phyloP scores from a whole-genome alignment of 805 yeast species.

The Schizosaccharomyces octosporus region DNA sequence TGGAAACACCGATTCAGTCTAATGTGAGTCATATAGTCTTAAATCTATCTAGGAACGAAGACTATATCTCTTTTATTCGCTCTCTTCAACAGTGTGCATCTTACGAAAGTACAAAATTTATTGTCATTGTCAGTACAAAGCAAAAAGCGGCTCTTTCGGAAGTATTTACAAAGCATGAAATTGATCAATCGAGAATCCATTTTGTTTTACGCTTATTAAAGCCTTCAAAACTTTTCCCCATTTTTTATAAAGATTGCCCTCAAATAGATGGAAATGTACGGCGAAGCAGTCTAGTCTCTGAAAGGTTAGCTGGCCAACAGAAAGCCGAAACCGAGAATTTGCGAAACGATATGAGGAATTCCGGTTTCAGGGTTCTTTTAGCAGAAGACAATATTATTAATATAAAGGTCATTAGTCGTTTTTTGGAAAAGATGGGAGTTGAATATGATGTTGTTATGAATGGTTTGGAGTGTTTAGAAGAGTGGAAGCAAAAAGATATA shows the following conservation, averaged over 20 bases:
- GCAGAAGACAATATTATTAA: conserved; percentile 81
- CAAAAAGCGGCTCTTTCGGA: conserved; percentile 9
- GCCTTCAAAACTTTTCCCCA: conserved; percentile 2
- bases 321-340: conserved; percentile 9
- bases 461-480: conserved; percentile 13
- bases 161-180: background rate
- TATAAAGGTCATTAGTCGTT: conserved; percentile 53
- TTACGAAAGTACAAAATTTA: conserved; percentile 5
- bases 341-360: conserved; percentile 4
- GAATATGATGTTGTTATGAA: conserved; percentile 12
- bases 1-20: background rate
- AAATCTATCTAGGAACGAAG: conserved; percentile 9
- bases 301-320: conserved; percentile 6
- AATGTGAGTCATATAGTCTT: conserved; percentile 13
- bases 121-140: conserved; percentile 9
- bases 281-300: conserved; percentile 9
- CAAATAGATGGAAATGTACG: conserved; percentile 5
- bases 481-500: conserved; percentile 7
- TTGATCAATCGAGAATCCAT: conserved; percentile 6
- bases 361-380: conserved; percentile 27
- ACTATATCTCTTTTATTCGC: conserved; percentile 6
- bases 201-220: conserved; percentile 10
- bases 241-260: background rate
- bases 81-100: conserved; percentile 5
- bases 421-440: conserved; percentile 12